These are phyloP conservation scores for Phaeosphaeriaceae sp. DNA, from an alignment of 2,329 filamentous ascomycete species.

Conservation along the genomic window DNA sequence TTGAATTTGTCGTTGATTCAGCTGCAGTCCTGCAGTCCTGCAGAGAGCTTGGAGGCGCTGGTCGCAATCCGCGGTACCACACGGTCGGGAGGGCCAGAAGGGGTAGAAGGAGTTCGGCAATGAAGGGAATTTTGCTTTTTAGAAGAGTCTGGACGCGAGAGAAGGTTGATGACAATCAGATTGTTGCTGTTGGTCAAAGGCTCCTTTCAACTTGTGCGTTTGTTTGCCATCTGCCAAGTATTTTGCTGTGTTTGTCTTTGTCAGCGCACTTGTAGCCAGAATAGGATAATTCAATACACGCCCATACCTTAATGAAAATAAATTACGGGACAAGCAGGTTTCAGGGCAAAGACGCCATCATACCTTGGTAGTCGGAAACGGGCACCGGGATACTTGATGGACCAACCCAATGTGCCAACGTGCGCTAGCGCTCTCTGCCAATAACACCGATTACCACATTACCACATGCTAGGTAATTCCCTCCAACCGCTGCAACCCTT, in stretches of 20 bases:
- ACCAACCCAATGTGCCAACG: too few relatives aligned
- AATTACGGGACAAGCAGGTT: conserved; percentile 13
- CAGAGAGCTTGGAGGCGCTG: conserved; percentile 12
- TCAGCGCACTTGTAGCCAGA: conserved; percentile 4
- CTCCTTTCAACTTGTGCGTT: not conserved
- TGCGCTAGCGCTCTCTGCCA: too few relatives aligned
- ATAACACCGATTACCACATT: too few relatives aligned
- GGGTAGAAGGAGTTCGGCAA: not conserved
- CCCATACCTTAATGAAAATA: not conserved
- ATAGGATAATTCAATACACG: too few relatives aligned
- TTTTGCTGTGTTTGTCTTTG: too few relatives aligned
- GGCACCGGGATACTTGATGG: conserved; percentile 18
- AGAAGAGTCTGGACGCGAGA: not conserved
- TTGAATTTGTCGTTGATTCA: conserved; percentile 14
- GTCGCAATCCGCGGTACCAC: conserved; percentile 5
- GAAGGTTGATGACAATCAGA: not conserved
- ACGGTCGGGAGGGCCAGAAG: not conserved
- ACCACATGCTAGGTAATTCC: too few relatives aligned
- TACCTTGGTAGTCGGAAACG: too few relatives aligned
- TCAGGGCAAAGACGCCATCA: conserved; percentile 2
- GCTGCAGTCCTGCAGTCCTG: too few relatives aligned
- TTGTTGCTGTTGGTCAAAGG: conserved; percentile 2
- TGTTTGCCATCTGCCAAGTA: not conserved
- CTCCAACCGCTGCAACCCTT: conserved; percentile 21
- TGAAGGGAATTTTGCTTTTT: not conserved